Base-by-base conservation (phyloP, 2,329 filamentous ascomycete species). In the Aspergillus sclerotialis region DNA sequence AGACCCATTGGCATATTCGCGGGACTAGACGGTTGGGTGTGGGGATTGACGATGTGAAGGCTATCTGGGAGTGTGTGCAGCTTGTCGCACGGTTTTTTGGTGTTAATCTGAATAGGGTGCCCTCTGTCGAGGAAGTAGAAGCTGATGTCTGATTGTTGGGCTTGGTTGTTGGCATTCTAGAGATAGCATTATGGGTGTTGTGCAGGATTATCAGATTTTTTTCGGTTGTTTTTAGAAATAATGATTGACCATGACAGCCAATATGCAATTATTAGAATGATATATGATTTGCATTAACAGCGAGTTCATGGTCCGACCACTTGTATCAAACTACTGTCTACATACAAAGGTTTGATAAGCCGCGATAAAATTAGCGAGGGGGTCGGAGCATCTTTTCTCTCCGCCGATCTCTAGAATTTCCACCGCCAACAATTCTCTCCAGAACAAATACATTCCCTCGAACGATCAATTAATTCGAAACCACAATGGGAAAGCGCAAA, bases 401-500 rank as follows among this genome's bases (percentile, higher is more conserved):
- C 13, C 32, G 25, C 24, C 34, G 37, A 35, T 25, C 15, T 27
- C 30, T 26, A 30, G n/a, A 25, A 14, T 9, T 13, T 27, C 21
- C 13, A 30, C 7, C 3, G 15, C 14, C 30, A 18, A 29, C 11
- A 33, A 25, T 15, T 15, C 8, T 26, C 10, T 26, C 21, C 8
- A 15, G 4, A 27, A 12, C 23, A 23, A 7, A 18, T n/a, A 7
- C 15, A n/a, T 15, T 17, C 16, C n/a, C n/a, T n/a, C n/a, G n/a
- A n/a, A n/a, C n/a, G n/a, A n/a, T n/a, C n/a, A n/a, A n/a, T n/a
- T n/a, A n/a, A n/a, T n/a, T n/a, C n/a, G n/a, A 37, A 33, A 30
- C 41, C 44, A 65, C 39, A 38, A 73, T 73, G 70, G 65, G 57
- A 13, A 75, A 74, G 49, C 62, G 69, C 46, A 73, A 73, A 50